Conservation (phyloP, 345 rosid genomes). For the Populus ilicifolia region DNA sequence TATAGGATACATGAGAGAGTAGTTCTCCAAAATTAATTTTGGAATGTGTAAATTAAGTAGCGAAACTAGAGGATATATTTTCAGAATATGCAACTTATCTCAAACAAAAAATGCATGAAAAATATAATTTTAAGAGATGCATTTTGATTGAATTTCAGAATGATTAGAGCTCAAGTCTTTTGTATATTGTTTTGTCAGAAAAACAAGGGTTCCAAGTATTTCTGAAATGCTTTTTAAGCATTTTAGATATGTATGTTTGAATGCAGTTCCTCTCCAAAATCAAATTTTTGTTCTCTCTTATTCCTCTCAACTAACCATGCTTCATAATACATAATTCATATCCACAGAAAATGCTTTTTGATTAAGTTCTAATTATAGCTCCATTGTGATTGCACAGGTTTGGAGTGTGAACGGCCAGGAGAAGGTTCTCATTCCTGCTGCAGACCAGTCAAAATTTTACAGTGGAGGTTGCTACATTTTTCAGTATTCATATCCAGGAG, state of each 20-base stretch:
- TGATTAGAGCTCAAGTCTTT: background rate
- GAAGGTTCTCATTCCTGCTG: conserved; percentile 67
- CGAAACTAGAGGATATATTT: background rate
- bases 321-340: background rate
- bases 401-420: conserved; percentile 76
- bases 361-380: conserved; percentile 12
- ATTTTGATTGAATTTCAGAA: background rate
- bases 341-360: background rate
- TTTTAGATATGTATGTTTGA: background rate
- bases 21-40: background rate
- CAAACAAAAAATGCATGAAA: background rate
- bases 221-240: background rate
- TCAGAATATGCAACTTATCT: background rate
- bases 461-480: conserved; percentile 88
- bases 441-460: conserved; percentile 81
- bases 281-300: background rate
- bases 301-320: background rate
- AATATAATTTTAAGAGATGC: background rate
- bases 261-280: background rate
- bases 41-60: background rate
- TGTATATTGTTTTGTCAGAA: background rate
- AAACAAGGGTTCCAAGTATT: background rate
- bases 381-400: conserved; percentile 46
- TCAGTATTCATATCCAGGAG: conserved; percentile 90
- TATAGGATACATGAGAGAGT: background rate